phyloP scores from a whole-genome alignment of 331 rosid species.

The Telfairia occidentalis region DNA sequence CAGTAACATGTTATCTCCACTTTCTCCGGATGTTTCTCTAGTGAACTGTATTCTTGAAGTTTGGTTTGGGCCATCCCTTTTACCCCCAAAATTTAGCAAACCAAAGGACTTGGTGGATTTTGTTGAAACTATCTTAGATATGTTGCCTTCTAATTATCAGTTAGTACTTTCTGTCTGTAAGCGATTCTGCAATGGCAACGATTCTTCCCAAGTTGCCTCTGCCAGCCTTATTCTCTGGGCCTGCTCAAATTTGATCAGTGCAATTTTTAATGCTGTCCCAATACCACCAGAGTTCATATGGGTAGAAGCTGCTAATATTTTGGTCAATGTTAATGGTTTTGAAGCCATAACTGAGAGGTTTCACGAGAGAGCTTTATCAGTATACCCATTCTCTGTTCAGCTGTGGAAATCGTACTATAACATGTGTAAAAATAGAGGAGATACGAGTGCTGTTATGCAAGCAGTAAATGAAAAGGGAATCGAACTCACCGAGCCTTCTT shows the following conservation, averaged over 20 bases:
- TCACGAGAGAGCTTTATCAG: constrained; percentile 49
- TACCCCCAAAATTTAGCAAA: constrained; percentile 40
- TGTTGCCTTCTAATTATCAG: constrained; percentile 56
- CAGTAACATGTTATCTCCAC: constrained; percentile 37
- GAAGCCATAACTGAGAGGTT: constrained; percentile 52
- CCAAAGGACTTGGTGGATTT: constrained; percentile 70
- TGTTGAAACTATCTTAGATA: constrained; percentile 66
- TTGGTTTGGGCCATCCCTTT: constrained; percentile 68
- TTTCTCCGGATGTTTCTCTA: constrained; percentile 50
- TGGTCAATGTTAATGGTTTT: constrained; percentile 36
- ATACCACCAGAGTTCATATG: constrained; percentile 71
- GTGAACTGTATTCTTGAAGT: constrained; percentile 58
- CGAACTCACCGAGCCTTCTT: constrained; percentile 18
- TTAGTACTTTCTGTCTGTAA: constrained; percentile 60
- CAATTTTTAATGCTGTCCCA: constrained; percentile 62
- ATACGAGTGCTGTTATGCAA: constrained; percentile 30
- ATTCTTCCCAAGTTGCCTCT: constrained; percentile 26
- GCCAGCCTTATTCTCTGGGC: constrained; percentile 70
- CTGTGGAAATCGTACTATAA: constrained; percentile 52
- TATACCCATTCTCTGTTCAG: constrained; percentile 64
- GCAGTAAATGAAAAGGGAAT: constrained; percentile 71
- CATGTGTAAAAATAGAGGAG: constrained; percentile 28
- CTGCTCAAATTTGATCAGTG: constrained; percentile 53
- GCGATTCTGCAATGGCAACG: constrained; percentile 29
- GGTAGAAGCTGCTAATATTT: constrained; percentile 64